Evolutionary conservation across 2,329 filamentous ascomycete species (phyloP).

Genomic region (Chrysoporthe deuterocubensis): DNA sequence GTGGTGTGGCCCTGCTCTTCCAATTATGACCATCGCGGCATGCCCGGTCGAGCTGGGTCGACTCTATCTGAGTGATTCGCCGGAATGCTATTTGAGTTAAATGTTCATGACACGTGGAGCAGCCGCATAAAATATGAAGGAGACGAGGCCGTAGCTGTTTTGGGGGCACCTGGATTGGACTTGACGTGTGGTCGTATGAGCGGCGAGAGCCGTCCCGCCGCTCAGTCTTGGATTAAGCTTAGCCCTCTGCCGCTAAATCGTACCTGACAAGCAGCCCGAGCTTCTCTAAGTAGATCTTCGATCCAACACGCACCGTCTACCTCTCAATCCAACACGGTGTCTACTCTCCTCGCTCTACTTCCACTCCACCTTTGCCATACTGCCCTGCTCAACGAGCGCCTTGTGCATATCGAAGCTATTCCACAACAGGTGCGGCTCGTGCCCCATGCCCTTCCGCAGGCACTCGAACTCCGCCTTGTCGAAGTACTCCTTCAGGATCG

Average conservation of each 20-base stretch:
- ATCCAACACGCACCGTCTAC: background rate
- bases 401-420: conserved; percentile 89
- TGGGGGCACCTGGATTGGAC: background rate
- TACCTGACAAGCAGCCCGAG: background rate
- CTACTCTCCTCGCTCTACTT: conserved; percentile 47
- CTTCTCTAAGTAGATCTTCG: background rate
- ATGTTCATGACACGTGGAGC: too few species aligned
- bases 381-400: conserved; percentile 79
- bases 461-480: conserved; percentile 87
- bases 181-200: conserved; percentile 1
- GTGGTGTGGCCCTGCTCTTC: background rate
- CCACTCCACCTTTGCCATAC: conserved; percentile 77
- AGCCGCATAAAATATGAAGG: background rate
- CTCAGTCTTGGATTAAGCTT: conserved; percentile 14
- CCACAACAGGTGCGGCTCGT: conserved; percentile 87
- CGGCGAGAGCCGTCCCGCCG: background rate
- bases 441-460: conserved; percentile 82
- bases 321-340: too few species aligned
- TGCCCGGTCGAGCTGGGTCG: background rate
- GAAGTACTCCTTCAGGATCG: conserved; percentile 82
- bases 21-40: background rate
- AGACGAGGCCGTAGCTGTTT: background rate
- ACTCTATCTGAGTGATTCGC: background rate
- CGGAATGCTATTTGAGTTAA: background rate
- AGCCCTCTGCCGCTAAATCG: conserved; percentile 9